Percentiles rank a stretch among this genome's conserved stretches.
These are phyloP conservation scores for Eimeria sp. DNA, from an alignment of 169 alveolate genomes.

Conservation along the genomic window DNA sequence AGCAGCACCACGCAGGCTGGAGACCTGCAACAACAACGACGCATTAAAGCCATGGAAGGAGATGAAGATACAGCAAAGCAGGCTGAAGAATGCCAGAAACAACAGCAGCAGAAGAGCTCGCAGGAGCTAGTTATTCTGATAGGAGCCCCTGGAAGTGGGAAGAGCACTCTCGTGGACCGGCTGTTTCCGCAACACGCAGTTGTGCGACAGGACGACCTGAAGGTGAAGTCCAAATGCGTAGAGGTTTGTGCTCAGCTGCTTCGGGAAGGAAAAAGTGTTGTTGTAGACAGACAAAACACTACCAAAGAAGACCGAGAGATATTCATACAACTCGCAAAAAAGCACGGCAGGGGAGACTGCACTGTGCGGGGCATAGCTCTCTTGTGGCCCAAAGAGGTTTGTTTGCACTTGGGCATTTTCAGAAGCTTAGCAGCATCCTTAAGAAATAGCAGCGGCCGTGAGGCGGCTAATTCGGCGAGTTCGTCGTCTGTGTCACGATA, in stretches of 20 bases:
- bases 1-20: not conserved
- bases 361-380: constrained; percentile 27
- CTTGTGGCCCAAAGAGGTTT: constrained; percentile 79
- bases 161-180: constrained; percentile 70
- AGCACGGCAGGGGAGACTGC: constrained; percentile 17
- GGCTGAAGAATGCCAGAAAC: not conserved
- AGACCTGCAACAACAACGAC: not conserved
- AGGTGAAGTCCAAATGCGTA: constrained; percentile 60
- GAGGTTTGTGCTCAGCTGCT: constrained; percentile 68
- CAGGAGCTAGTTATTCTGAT: constrained; percentile 77
- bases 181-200: constrained; percentile 38
- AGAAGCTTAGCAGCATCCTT: constrained; percentile 59
- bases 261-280: constrained; percentile 58
- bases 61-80: not conserved
- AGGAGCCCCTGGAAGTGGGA: constrained; percentile 84
- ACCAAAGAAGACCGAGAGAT: constrained; percentile 59
- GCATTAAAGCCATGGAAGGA: not conserved
- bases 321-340: constrained; percentile 71
- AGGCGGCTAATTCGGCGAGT: not conserved
- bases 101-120: not conserved
- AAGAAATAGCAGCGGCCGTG: not conserved
- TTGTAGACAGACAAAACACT: constrained; percentile 78
- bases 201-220: constrained; percentile 83
- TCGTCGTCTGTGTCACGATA: constrained; percentile 34
- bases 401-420: constrained; percentile 65